These are phyloP conservation scores for Beta lomatogona DNA, from an alignment of 179 eudicot species.

Conservation along the genomic window DNA sequence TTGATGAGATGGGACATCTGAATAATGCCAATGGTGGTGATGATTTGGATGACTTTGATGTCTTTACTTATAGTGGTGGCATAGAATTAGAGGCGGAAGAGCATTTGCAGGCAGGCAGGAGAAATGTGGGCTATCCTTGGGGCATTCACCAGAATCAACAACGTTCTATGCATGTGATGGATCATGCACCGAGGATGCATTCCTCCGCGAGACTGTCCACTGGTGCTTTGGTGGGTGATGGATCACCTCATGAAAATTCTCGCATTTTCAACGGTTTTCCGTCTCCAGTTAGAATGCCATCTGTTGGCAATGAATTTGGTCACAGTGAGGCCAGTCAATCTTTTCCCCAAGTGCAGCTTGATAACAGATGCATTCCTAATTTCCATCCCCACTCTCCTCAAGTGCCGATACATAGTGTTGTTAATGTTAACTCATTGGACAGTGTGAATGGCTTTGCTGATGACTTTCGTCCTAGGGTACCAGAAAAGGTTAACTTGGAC, in stretches of 20 bases:
- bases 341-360: slow-evolving; percentile 32
- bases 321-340: slow-evolving; percentile 33
- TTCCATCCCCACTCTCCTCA: slow-evolving; percentile 47
- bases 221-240: slow-evolving; percentile 28
- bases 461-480: slow-evolving; percentile 27
- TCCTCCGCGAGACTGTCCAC: slow-evolving; percentile 30
- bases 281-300: slow-evolving; percentile 39
- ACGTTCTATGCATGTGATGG: slow-evolving; percentile 26
- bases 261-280: slow-evolving; percentile 35
- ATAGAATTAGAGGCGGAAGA: slow-evolving; percentile 62
- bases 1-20: slow-evolving; percentile 43
- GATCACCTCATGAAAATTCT: slow-evolving; percentile 34
- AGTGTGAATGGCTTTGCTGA: slow-evolving; percentile 28
- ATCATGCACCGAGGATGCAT: slow-evolving; percentile 28
- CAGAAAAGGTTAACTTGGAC: slow-evolving; percentile 37
- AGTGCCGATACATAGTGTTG: slow-evolving; percentile 32
- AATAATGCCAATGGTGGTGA: slow-evolving; percentile 36
- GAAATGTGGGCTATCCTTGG: slow-evolving; percentile 37
- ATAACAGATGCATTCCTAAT: slow-evolving; percentile 28
- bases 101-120: slow-evolving; percentile 25
- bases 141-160: slow-evolving; percentile 35
- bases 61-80: slow-evolving; percentile 66
- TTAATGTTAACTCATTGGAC: slow-evolving; percentile 33
- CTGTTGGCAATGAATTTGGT: slow-evolving; percentile 39
- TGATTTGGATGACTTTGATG: slow-evolving; percentile 61